These are phyloP conservation scores for Aureobasidium sp. DNA, from an alignment of 2,329 filamentous ascomycete species.

Conservation along the genomic window DNA sequence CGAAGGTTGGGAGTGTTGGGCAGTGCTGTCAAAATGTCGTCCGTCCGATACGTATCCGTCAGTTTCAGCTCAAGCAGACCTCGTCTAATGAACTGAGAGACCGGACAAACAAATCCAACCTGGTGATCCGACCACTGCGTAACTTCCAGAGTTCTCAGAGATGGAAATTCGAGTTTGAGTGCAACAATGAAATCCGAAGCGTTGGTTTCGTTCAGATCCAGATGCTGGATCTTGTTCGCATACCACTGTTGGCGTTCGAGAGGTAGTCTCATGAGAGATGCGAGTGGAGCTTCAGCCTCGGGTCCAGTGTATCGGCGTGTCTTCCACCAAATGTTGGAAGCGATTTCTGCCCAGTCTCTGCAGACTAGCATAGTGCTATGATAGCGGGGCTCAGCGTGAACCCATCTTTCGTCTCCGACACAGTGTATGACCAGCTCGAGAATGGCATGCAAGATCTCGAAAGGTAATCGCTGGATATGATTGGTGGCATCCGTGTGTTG, in stretches of 20 bases:
- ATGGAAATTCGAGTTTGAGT: neutral
- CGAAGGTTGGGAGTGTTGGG: neutral
- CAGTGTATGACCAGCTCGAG: neutral
- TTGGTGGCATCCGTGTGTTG: neutral
- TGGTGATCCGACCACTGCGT: neutral
- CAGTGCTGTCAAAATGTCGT: neutral
- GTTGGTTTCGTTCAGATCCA: neutral
- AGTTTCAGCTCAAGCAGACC: neutral
- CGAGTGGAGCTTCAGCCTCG: neutral
- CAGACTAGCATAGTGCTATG: neutral
- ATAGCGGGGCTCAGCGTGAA: neutral
- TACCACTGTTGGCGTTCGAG: neutral
- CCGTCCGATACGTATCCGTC: neutral
- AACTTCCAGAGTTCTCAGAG: neutral
- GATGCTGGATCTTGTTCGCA: neutral
- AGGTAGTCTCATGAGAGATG: neutral
- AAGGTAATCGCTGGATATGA: neutral
- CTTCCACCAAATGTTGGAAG: neutral
- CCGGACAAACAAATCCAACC: neutral
- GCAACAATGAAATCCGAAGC: neutral
- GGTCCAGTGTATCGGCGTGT: neutral
- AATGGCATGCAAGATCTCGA: neutral
- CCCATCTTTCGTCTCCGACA: neutral
- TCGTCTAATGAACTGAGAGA: neutral
- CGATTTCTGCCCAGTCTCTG: neutral